Evolutionary conservation across 352 stramenopile species (phyloP), one percentile per base, ranked within the genome.

Genomic region (Phytophthora kernoviae): DNA sequence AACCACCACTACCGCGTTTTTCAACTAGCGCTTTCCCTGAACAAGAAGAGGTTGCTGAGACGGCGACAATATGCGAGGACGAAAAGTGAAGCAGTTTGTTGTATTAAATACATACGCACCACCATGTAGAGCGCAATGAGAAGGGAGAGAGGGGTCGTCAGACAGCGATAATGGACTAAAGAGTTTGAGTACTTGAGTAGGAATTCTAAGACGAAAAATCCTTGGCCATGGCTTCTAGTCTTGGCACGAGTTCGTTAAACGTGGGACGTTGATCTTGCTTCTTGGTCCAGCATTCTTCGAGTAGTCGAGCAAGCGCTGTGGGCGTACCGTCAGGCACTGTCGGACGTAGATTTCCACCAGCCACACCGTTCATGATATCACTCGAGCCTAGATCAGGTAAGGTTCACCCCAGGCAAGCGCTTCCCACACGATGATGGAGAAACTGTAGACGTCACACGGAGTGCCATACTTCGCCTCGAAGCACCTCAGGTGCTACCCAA

Each of bases 381-480:
- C 80, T 95, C 22, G 84, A 92, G 22, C 81, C 82, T 22, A 93
- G 59, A 39, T 91, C 79, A 79, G 84, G 62, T 93, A 95, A 20
- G 82, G 84, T 62, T 95, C 82, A 17, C 74, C 77, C 84, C 84
- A 93, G 1, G 79, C 83, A 14, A 95, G 77, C 5, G 75, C 82
- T 48, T 93, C 82, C 82, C 82, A 95, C n/a, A 95, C 81, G 39
- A 93, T 95, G 66, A 95, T 93, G n/a, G 84, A 95, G 60, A 93
- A 95, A 66, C 79, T 93, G 69, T 92, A 95, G 42, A 95, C 83
- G 50, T 95, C 82, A 54, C 84, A 93, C 1, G 84, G 72, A 18
- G 74, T 90, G 52, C 83, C 79, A 52, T 95, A 93, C 56, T 93
- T 92, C 84, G 14, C 84, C 82, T 20, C 79, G 75, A 9, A 93